A percentile compares a stretch with the other conserved stretches of the same genome.
Conservation (phyloP, 805 yeast genomes). For the Zygosaccharomyces gambellarensis region DNA sequence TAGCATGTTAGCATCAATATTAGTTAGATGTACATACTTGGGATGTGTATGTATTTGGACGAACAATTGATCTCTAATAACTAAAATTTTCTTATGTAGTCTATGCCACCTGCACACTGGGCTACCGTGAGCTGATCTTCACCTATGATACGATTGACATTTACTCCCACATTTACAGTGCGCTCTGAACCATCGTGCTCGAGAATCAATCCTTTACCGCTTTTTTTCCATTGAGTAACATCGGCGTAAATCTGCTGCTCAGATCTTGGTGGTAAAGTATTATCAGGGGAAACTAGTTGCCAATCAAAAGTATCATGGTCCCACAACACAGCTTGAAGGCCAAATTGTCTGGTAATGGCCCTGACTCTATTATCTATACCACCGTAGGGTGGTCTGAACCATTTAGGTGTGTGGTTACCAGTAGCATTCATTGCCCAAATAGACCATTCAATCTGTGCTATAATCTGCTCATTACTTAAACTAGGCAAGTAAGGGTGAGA, state of each 20-base stretch:
- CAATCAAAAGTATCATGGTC: conserved; percentile 89
- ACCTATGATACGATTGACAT: conserved; percentile 53
- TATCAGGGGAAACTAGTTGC: conserved; percentile 54
- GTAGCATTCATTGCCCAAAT: conserved; percentile 98
- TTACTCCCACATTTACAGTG: conserved; percentile 67
- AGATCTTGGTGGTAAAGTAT: conserved; percentile 33
- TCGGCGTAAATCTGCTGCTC: conserved; percentile 52
- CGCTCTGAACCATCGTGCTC: conserved; percentile 75
- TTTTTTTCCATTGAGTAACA: conserved; percentile 48
- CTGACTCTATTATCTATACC: conserved; percentile 87
- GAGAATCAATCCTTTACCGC: conserved; percentile 60
- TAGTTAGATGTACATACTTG: background rate
- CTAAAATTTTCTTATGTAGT: conserved; percentile 45
- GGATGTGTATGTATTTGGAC: background rate
- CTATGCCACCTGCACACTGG: conserved; percentile 64
- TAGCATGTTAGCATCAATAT: background rate
- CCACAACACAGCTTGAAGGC: conserved; percentile 87
- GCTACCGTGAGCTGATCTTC: conserved; percentile 69
- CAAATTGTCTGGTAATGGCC: conserved; percentile 72
- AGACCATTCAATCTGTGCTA: conserved; percentile 91
- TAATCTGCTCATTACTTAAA: conserved; percentile 70
- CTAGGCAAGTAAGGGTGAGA: conserved; percentile 80
- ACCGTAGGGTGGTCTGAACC: conserved; percentile 97
- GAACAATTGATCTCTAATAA: background rate
- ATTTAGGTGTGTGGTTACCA: conserved; percentile 76